These are phyloP conservation scores for Elsinoe batatas DNA, from an alignment of 2,329 filamentous ascomycete genomes.

Conservation along the genomic window DNA sequence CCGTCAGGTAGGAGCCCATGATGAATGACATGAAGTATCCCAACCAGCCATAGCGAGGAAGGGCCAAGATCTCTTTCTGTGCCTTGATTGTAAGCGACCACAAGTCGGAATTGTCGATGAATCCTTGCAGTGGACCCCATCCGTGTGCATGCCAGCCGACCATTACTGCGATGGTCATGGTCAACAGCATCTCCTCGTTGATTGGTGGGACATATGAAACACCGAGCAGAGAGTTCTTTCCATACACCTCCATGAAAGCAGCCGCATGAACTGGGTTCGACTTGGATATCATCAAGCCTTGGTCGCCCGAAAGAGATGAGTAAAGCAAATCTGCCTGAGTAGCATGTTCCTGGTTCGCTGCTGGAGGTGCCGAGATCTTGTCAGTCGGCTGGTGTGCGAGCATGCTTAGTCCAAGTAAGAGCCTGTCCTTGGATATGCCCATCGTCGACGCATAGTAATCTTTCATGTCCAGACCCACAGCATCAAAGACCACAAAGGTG, in stretches of 20 bases:
- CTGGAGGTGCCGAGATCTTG: background rate
- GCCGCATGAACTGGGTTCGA: background rate
- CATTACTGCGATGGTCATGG: background rate
- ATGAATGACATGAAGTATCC: background rate
- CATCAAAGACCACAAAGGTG: background rate
- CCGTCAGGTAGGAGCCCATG: background rate
- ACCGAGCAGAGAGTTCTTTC: background rate
- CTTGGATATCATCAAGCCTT: background rate
- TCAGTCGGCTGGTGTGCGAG: background rate
- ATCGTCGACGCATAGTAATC: background rate
- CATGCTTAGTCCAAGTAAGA: background rate
- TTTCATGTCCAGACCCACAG: background rate
- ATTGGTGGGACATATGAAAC: background rate
- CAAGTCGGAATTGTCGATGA: background rate
- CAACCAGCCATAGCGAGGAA: background rate
- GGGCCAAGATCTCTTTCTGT: background rate
- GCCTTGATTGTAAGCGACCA: background rate
- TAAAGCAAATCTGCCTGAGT: background rate
- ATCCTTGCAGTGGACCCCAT: background rate
- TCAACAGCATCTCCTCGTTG: background rate
- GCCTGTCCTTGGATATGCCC: background rate
- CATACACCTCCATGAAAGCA: background rate
- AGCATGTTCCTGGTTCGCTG: background rate
- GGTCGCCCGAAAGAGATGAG: background rate
- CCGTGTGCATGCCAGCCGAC: background rate